phyloP scores from a whole-genome alignment of 2,329 filamentous ascomycete genomes.

The Endoconidiophora laricicola region DNA sequence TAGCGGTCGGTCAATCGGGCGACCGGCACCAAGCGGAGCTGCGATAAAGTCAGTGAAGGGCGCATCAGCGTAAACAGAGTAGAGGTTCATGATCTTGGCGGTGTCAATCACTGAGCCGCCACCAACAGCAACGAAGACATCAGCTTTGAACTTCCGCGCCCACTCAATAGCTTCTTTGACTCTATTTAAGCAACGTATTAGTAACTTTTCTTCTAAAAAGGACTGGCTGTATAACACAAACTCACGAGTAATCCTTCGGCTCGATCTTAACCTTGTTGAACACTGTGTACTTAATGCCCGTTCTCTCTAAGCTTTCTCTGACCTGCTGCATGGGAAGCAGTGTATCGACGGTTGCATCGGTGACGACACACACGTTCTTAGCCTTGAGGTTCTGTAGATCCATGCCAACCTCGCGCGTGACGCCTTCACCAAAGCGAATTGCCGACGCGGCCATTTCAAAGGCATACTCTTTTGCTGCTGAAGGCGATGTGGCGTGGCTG shows the following conservation, averaged over 20 bases:
- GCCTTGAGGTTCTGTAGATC: conserved; percentile 84
- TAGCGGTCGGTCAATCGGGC: conserved; percentile 48
- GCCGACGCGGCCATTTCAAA: conserved; percentile 97
- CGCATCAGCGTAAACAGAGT: conserved; percentile 76
- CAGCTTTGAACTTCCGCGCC: conserved; percentile 61
- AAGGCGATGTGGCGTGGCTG: conserved; percentile 49
- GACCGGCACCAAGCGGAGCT: conserved; percentile 73
- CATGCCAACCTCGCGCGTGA: conserved; percentile 94
- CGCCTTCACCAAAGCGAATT: conserved; percentile 84
- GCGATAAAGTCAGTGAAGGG: conserved; percentile 98
- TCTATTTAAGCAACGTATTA: conserved; percentile 24
- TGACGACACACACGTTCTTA: conserved; percentile 80
- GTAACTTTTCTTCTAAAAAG: background rate
- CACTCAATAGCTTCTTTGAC: conserved; percentile 82
- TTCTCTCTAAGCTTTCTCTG: conserved; percentile 57
- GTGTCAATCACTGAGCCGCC: conserved; percentile 94
- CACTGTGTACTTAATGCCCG: conserved; percentile 67
- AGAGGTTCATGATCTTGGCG: conserved; percentile 96
- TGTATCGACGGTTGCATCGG: conserved; percentile 65
- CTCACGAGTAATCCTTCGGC: conserved; percentile 83
- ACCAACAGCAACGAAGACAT: conserved; percentile 85
- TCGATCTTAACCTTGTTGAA: conserved; percentile 72
- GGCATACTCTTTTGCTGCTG: conserved; percentile 73
- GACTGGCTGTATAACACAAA: conserved; percentile 13
- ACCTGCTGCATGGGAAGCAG: conserved; percentile 84